These are phyloP conservation scores for Mycosphaerella arachidis DNA, from an alignment of 2,329 filamentous ascomycete species.

Conservation along the genomic window DNA sequence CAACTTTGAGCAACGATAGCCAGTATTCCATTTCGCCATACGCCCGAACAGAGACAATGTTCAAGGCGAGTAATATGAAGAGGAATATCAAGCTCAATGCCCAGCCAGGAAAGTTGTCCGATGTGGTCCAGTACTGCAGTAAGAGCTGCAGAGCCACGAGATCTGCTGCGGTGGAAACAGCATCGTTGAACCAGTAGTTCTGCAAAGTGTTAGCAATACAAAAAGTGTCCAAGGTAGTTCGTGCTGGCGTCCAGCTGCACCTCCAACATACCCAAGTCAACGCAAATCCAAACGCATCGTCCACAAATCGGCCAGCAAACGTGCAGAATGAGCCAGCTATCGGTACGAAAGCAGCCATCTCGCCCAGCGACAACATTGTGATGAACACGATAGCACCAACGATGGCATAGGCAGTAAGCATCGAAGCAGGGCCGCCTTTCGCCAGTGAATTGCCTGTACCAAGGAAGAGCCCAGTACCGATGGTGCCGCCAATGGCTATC, in stretches of 20 bases:
- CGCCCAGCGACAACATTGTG: constrained; percentile 74
- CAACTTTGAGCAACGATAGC: constrained; percentile 53
- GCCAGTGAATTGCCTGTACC: constrained; percentile 52
- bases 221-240: background rate
- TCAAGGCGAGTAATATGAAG: constrained; percentile 50
- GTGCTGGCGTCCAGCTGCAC: background rate
- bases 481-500: constrained; percentile 64
- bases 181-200: constrained; percentile 66
- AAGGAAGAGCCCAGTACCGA: constrained; percentile 49
- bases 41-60: constrained; percentile 50
- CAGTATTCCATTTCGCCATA: constrained; percentile 54
- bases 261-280: constrained; percentile 42
- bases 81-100: constrained; percentile 60
- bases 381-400: constrained; percentile 70
- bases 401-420: constrained; percentile 66
- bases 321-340: constrained; percentile 67
- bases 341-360: constrained; percentile 80
- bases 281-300: constrained; percentile 74
- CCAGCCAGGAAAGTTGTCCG: constrained; percentile 58
- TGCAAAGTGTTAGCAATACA: constrained; percentile 20
- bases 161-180: constrained; percentile 57
- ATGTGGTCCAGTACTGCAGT: constrained; percentile 53
- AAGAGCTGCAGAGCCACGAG: constrained; percentile 56
- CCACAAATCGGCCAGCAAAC: constrained; percentile 38
- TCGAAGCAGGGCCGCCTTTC: constrained; percentile 55